Percentiles rank a stretch among this genome's conserved stretches.
Evolutionary conservation across 2,329 filamentous ascomycete genomes (phyloP).

Genomic region (Clarireedia hainanense): DNA sequence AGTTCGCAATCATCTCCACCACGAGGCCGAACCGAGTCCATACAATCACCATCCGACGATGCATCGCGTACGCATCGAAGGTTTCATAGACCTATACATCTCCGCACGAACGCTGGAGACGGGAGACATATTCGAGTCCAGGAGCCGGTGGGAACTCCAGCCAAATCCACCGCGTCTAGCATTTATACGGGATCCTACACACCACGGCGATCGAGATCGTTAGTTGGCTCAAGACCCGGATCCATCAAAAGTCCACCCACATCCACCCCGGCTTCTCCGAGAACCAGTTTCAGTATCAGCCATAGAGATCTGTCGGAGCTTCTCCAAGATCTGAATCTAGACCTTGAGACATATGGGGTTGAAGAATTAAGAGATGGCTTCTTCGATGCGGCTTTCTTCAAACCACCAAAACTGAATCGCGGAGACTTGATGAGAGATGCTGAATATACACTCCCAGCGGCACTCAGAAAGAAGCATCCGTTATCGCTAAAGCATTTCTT

Average conservation of each 20-base stretch:
- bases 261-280: slow-evolving; percentile 23
- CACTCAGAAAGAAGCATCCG: slow-evolving; percentile 39
- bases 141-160: slow-evolving; percentile 14
- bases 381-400: slow-evolving; percentile 36
- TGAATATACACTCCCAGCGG: slow-evolving; percentile 38
- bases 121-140: slow-evolving; percentile 24
- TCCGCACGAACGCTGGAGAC: slow-evolving; percentile 7
- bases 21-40: neutral
- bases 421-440: slow-evolving; percentile 36
- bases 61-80: slow-evolving; percentile 16
- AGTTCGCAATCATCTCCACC: slow-evolving; percentile 10
- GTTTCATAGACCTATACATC: neutral
- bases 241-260: slow-evolving; percentile 14
- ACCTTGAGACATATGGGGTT: slow-evolving; percentile 36
- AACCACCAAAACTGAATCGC: slow-evolving; percentile 32
- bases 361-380: slow-evolving; percentile 37
- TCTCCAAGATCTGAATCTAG: slow-evolving; percentile 28
- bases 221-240: slow-evolving; percentile 6
- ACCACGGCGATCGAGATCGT: slow-evolving; percentile 21
- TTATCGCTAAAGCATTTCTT: slow-evolving; percentile 40
- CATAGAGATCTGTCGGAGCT: slow-evolving; percentile 25
- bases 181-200: slow-evolving; percentile 31
- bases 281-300: slow-evolving; percentile 21
- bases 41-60: slow-evolving; percentile 2
- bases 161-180: slow-evolving; percentile 19